These are phyloP conservation scores for Penicillium salamii DNA, from an alignment of 495 filamentous ascomycete genomes.

Conservation along the genomic window DNA sequence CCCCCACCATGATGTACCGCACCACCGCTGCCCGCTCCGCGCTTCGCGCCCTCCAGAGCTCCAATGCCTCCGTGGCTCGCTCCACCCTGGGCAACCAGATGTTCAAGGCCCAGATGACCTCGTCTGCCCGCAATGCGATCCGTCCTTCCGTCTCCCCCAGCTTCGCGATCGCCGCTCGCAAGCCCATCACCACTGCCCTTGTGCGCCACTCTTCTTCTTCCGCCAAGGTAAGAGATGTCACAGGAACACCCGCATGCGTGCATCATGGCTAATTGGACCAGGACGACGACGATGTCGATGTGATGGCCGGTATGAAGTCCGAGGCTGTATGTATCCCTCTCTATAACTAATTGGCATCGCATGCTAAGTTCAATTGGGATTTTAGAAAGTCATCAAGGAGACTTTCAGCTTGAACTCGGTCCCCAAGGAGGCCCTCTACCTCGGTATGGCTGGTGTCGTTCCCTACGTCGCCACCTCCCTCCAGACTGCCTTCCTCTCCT, in stretches of 20 bases:
- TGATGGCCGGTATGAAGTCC: conserved; percentile 63
- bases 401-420: conserved; percentile 78
- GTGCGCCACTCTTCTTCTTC: conserved; percentile 45
- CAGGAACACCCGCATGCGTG: neutral
- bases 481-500: conserved; percentile 82
- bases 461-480: conserved; percentile 89
- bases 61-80: conserved; percentile 47
- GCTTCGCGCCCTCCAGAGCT: conserved; percentile 45
- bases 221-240: conserved; percentile 29
- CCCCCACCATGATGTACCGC: conserved; percentile 48
- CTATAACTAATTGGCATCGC: neutral
- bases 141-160: conserved; percentile 33
- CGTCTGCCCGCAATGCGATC: conserved; percentile 36
- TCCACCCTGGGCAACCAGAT: conserved; percentile 38
- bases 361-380: conserved; percentile 8
- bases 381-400: conserved; percentile 77
- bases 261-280: conserved; percentile 30
- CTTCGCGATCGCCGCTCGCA: conserved; percentile 45
- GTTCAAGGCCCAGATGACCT: conserved; percentile 48
- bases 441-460: conserved; percentile 85
- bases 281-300: conserved; percentile 51
- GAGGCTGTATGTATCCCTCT: conserved; percentile 64
- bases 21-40: conserved; percentile 46
- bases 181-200: conserved; percentile 52
- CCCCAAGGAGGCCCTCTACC: conserved; percentile 72